Evolutionary conservation across 148 eudicot species (phyloP).

Genomic region (Fagopyrum tataricum): DNA sequence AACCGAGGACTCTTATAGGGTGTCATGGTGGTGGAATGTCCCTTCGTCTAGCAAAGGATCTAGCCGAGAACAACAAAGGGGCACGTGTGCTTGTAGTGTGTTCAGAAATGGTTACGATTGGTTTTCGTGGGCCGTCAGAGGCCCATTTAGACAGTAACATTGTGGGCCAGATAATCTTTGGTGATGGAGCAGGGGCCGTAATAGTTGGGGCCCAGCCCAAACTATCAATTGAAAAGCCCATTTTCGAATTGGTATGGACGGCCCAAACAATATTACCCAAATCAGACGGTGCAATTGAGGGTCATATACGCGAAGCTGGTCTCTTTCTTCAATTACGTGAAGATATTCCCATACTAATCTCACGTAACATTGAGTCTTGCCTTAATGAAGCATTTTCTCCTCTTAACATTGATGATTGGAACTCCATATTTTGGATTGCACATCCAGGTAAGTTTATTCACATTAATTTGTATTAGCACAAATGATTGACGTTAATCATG

Average conservation of each 20-base stretch:
- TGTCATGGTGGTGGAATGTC: not conserved
- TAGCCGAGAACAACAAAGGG: not conserved
- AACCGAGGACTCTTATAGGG: not conserved
- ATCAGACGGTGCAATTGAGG: not conserved
- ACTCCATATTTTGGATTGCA: not conserved
- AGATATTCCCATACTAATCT: not conserved
- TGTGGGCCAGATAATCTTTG: not conserved
- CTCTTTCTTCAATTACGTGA: not conserved
- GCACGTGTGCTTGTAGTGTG: not conserved
- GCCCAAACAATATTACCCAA: not conserved
- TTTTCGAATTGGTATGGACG: slow-evolving; percentile 7
- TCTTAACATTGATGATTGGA: not conserved
- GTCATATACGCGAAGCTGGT: not conserved
- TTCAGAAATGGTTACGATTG: not conserved
- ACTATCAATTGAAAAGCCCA: not conserved
- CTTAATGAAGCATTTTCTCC: not conserved
- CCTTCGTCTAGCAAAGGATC: not conserved
- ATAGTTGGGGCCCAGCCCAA: not conserved
- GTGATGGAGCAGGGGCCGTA: not conserved
- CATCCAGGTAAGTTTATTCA: not conserved
- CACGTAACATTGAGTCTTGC: not conserved
- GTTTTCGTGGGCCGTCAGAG: not conserved
- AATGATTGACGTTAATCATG: not conserved
- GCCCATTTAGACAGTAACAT: not conserved
- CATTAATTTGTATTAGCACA: not conserved